phyloP scores from a whole-genome alignment of 2,329 filamentous ascomycete species.

The Xylariaceae sp. region DNA sequence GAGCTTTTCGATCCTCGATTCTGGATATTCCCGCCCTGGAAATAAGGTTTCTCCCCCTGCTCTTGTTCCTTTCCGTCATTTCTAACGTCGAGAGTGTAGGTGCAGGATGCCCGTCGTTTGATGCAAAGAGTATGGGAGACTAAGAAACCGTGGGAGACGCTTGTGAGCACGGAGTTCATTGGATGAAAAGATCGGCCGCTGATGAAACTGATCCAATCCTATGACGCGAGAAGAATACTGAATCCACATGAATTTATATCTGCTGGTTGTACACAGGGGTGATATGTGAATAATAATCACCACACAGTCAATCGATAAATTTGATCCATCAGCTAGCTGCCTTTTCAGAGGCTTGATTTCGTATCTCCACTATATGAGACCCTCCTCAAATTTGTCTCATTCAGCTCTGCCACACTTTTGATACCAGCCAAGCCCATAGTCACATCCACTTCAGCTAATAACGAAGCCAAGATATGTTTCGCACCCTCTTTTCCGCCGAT shows the following conservation, averaged over 20 bases:
- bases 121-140: constrained; percentile 70
- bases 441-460: constrained; percentile 28
- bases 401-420: constrained; percentile 39
- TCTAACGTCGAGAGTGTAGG: constrained; percentile 35
- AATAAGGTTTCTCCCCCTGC: neutral
- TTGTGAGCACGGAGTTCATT: constrained; percentile 67
- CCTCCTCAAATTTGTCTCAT: constrained; percentile 33
- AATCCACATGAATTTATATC: no score
- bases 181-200: constrained; percentile 43
- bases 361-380: constrained; percentile 34
- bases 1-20: constrained; percentile 23
- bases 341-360: constrained; percentile 30
- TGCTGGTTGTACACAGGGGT: neutral
- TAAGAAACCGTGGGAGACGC: constrained; percentile 65
- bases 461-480: constrained; percentile 25
- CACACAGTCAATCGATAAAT: neutral
- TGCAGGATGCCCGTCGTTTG: constrained; percentile 58
- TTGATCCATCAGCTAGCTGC: neutral
- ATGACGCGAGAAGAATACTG: no score
- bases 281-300: neutral
- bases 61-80: neutral
- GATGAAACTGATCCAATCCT: neutral
- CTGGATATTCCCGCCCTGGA: neutral
- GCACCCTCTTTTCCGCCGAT: constrained; percentile 29
- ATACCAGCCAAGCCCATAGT: constrained; percentile 29